A percentile compares a stretch with the other conserved stretches of the same genome.
These are phyloP conservation scores for Rubroboletus satanas DNA, from an alignment of 768 basidiomycete species.

Conservation along the genomic window DNA sequence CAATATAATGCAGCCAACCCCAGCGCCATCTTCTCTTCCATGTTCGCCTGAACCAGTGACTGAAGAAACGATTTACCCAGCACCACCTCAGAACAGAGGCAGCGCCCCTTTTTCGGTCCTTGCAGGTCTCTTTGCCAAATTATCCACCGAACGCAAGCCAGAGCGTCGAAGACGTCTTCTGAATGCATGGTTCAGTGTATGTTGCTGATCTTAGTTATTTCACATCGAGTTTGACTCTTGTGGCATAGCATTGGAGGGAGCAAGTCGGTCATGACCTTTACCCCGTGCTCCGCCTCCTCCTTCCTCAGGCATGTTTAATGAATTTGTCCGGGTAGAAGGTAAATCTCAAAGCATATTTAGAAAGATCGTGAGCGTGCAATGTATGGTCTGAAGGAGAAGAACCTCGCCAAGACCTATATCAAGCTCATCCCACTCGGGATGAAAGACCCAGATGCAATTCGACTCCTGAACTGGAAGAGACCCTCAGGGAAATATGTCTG, in stretches of 20 bases:
- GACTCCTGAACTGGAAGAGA: conserved; percentile 87
- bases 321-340: background rate
- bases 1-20: conserved; percentile 58
- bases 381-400: conserved; percentile 94
- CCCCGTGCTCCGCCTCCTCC: conserved; percentile 81
- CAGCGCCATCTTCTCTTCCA: conserved; percentile 59
- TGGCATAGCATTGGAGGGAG: conserved; percentile 72
- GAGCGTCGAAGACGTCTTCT: conserved; percentile 69
- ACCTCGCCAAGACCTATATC: conserved; percentile 89
- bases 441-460: conserved; percentile 75
- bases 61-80: conserved; percentile 39
- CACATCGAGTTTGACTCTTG: conserved; percentile 10
- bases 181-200: conserved; percentile 77
- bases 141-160: conserved; percentile 69
- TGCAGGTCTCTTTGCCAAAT: conserved; percentile 67
- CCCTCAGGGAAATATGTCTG: conserved; percentile 66
- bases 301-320: conserved; percentile 70
- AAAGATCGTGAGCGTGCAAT: conserved; percentile 91
- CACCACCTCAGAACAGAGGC: conserved; percentile 61
- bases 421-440: conserved; percentile 80
- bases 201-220: conserved; percentile 20
- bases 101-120: conserved; percentile 70
- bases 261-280: conserved; percentile 86
- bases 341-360: conserved; percentile 38
- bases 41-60: conserved; percentile 35